phyloP scores from a whole-genome alignment of 177 flowering plant species.

The Telopea speciosissima region DNA sequence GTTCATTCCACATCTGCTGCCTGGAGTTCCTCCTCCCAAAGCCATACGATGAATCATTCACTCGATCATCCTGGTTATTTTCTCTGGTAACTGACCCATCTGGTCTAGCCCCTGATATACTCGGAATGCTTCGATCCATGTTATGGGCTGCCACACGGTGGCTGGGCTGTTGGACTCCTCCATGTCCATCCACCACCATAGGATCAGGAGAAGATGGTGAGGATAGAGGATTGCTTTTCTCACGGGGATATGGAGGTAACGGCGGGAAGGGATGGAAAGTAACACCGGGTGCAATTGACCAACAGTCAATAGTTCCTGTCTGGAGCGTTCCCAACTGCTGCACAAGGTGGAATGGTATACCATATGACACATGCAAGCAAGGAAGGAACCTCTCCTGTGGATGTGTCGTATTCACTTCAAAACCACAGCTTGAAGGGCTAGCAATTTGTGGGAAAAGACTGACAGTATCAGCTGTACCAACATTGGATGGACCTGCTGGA shows the following conservation, averaged over 20 bases:
- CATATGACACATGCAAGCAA: conserved; percentile 64
- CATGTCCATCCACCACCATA: conserved; percentile 4
- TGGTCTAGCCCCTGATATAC: conserved; percentile 22
- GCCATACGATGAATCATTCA: conserved; percentile 30
- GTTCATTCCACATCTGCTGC: conserved; percentile 57
- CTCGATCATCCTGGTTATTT: conserved; percentile 18
- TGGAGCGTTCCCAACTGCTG: conserved; percentile 49
- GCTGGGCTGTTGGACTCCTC: conserved; percentile 13
- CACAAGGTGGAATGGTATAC: conserved; percentile 51
- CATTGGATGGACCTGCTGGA: neutral
- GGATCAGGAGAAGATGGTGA: conserved; percentile 9
- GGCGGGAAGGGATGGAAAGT: conserved; percentile 93
- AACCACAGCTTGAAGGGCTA: conserved; percentile 16
- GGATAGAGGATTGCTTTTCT: conserved; percentile 13
- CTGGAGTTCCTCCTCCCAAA: conserved; percentile 54
- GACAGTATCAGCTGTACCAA: neutral
- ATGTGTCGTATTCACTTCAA: conserved; percentile 35
- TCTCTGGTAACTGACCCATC: conserved; percentile 17
- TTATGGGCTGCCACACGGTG: conserved; percentile 10
- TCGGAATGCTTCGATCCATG: conserved; percentile 21
- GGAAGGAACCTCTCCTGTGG: conserved; percentile 51
- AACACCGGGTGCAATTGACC: conserved; percentile 66
- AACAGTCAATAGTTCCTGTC: conserved; percentile 30
- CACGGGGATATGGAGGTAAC: conserved; percentile 54
- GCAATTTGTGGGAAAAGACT: neutral